These are phyloP conservation scores for Geranium brycei DNA, from an alignment of 345 rosid genomes.

Conservation along the genomic window DNA sequence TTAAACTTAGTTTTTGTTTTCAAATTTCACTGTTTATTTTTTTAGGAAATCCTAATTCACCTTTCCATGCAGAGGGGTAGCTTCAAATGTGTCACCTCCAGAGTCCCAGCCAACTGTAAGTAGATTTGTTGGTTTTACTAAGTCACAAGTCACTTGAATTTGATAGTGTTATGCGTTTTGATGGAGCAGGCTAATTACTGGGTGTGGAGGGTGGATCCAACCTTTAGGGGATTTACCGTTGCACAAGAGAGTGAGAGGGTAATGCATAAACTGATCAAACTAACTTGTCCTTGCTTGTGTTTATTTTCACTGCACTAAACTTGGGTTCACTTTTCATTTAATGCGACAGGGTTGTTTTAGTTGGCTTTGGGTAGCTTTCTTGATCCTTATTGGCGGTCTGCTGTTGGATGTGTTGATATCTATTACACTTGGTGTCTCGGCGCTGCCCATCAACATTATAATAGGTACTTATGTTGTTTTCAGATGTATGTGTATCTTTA, in stretches of 20 bases:
- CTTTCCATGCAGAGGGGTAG: slow-evolving; percentile 43
- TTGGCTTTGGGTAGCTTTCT: slow-evolving; percentile 90
- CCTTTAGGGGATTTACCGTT: slow-evolving; percentile 24
- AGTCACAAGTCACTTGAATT: neutral
- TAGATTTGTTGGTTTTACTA: slow-evolving; percentile 4
- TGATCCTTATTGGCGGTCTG: slow-evolving; percentile 71
- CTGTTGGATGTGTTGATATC: slow-evolving; percentile 81
- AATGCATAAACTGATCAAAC: slow-evolving; percentile 9
- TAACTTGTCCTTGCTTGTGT: neutral
- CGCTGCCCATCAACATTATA: slow-evolving; percentile 80
- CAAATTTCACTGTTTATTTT: neutral
- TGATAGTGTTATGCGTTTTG: slow-evolving; percentile 6
- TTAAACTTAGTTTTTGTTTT: neutral
- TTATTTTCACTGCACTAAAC: neutral
- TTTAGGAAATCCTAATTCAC: neutral
- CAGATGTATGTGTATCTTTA: too few relatives aligned
- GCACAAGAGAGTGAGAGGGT: slow-evolving; percentile 50
- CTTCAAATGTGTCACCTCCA: slow-evolving; percentile 62
- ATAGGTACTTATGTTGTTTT: slow-evolving; percentile 32
- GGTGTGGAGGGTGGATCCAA: slow-evolving; percentile 77
- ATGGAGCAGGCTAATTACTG: slow-evolving; percentile 49
- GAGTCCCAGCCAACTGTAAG: slow-evolving; percentile 59
- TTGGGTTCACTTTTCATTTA: slow-evolving; percentile 7
- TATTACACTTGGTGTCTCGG: slow-evolving; percentile 72
- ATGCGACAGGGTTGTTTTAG: slow-evolving; percentile 54